phyloP scores from a whole-genome alignment of 2,329 filamentous ascomycete genomes.

The Lecanoromycetidae sp. region DNA sequence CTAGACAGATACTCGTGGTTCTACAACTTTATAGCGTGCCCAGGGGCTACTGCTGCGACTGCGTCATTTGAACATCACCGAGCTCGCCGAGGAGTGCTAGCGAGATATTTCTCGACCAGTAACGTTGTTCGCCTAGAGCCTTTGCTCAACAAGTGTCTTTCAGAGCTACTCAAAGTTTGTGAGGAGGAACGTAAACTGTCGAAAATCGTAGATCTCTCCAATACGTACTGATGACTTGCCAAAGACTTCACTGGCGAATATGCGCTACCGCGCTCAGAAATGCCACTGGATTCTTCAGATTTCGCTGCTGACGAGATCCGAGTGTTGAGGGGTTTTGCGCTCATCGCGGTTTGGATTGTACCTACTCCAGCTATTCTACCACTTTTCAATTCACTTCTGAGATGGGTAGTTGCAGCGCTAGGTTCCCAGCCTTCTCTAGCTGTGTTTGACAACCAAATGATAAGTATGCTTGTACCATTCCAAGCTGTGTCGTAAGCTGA shows the following conservation, averaged over 20 bases:
- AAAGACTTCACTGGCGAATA: constrained; percentile 27
- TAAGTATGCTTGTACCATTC: neutral
- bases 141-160: constrained; percentile 26
- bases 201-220: constrained; percentile 17
- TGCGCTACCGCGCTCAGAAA: constrained; percentile 4
- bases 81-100: constrained; percentile 23
- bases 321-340: constrained; percentile 10
- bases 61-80: constrained; percentile 21
- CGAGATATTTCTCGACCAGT: constrained; percentile 25
- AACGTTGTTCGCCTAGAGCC: constrained; percentile 24
- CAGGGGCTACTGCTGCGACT: constrained; percentile 3
- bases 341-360: neutral
- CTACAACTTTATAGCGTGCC: neutral
- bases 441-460: neutral
- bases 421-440: neutral
- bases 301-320: constrained; percentile 10
- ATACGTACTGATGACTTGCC: constrained; percentile 22
- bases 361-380: neutral
- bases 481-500: neutral
- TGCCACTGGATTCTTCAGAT: constrained; percentile 5
- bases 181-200: constrained; percentile 14
- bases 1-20: neutral
- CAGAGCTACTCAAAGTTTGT: constrained; percentile 22
- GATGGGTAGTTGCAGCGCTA: neutral
- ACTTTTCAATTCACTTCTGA: neutral